Percentiles rank a stretch among this genome's conserved stretches.
Evolutionary conservation across 2,329 filamentous ascomycete species (phyloP).

Genomic region (Colletotrichum abscissum): DNA sequence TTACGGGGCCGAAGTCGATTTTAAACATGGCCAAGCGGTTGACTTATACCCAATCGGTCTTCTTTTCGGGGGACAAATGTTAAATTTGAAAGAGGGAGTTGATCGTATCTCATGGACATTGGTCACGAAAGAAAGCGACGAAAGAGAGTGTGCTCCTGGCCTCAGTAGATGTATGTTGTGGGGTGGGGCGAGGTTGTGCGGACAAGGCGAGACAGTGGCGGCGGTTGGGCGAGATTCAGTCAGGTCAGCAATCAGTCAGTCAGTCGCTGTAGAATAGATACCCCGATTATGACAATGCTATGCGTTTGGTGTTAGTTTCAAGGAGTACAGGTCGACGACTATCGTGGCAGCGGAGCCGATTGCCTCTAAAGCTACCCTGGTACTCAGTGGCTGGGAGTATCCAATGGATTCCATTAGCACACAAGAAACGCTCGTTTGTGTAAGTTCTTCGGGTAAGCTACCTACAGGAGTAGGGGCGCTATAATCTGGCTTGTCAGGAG

Average conservation of each 20-base stretch:
- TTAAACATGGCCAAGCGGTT: neutral
- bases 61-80: neutral
- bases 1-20: neutral
- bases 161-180: neutral
- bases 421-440: too few species aligned
- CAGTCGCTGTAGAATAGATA: slow-evolving; percentile 54
- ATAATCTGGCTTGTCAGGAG: too few species aligned
- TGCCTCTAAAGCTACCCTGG: neutral
- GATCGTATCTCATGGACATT: neutral
- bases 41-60: neutral
- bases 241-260: slow-evolving; percentile 26
- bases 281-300: slow-evolving; percentile 45
- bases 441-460: neutral
- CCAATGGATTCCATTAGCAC: too few species aligned
- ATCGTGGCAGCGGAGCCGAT: neutral
- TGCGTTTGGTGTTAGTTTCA: slow-evolving; percentile 7
- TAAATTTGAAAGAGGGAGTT: slow-evolving; percentile 8
- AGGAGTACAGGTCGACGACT: neutral
- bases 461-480: too few species aligned
- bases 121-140: slow-evolving; percentile 2
- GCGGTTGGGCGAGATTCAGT: slow-evolving; percentile 11
- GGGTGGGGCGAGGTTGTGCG: neutral
- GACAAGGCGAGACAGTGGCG: neutral
- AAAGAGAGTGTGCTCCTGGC: neutral
- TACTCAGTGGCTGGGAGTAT: too few species aligned